Evolutionary conservation across 73 alveolate genomes (phyloP).

Genomic region (Tetrahymena elliotti): DNA sequence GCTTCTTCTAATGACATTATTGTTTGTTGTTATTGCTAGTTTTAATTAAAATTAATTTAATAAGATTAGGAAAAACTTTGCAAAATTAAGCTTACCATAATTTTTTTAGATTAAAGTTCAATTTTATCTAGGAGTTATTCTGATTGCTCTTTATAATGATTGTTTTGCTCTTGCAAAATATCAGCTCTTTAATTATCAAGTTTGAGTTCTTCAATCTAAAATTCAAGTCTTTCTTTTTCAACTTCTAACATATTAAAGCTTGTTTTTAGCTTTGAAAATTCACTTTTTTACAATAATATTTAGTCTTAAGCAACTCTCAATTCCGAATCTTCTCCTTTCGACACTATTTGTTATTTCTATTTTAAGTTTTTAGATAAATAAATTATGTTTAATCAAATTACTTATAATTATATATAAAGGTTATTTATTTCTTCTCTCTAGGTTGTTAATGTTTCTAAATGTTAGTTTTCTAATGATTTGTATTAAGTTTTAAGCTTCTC

Average conservation of each 20-base stretch:
- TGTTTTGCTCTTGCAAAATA: not conserved
- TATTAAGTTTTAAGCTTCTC: not conserved
- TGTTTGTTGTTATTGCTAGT: not conserved
- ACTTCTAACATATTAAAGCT: not conserved
- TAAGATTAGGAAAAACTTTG: not conserved
- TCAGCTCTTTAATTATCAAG: not conserved
- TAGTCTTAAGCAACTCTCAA: not conserved
- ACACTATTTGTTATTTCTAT: not conserved
- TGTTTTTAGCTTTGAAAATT: not conserved
- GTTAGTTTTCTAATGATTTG: not conserved
- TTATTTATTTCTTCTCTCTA: not conserved
- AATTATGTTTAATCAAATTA: not conserved
- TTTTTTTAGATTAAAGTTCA: not conserved
- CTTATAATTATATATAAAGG: not conserved
- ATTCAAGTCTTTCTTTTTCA: not conserved
- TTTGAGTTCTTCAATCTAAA: not conserved
- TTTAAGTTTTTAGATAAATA: not conserved
- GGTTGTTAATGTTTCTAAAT: not conserved
- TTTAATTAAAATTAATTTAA: not conserved
- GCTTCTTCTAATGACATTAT: not conserved
- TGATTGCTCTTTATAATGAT: not conserved
- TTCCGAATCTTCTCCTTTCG: not conserved
- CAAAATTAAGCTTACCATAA: not conserved
- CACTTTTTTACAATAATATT: not conserved
- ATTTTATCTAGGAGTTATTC: not conserved